Percentiles rank a stretch among this genome's conserved stretches.
Conservation (phyloP, 805 yeast species). For the Candida palmyrensis region DNA sequence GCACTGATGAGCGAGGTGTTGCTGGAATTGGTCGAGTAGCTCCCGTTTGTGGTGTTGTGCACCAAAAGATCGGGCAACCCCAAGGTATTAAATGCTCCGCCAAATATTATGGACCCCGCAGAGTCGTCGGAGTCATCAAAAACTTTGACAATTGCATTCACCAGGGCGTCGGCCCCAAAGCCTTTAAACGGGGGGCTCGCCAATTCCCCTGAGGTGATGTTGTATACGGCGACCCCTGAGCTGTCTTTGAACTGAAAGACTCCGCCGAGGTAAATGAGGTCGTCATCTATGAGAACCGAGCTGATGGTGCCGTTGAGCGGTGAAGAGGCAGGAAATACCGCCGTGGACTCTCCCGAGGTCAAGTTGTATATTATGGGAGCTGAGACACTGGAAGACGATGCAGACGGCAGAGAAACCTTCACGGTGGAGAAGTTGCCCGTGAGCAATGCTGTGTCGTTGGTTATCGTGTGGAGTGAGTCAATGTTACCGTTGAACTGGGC, state of each 20-base stretch:
- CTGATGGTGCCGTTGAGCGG: slow-evolving; percentile 25
- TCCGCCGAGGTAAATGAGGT: slow-evolving; percentile 77
- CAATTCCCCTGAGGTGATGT: slow-evolving; percentile 39
- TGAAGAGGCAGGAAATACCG: slow-evolving; percentile 14
- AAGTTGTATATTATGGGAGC: slow-evolving; percentile 34
- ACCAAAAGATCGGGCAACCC: slow-evolving; percentile 44
- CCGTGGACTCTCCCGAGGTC: slow-evolving; percentile 17
- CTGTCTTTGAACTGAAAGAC: slow-evolving; percentile 50
- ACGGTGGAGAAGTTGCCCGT: slow-evolving; percentile 33
- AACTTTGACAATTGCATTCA: slow-evolving; percentile 58
- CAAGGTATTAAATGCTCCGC: slow-evolving; percentile 67
- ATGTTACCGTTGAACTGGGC: slow-evolving; percentile 30
- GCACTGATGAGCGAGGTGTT: slow-evolving; percentile 43
- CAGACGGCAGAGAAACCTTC: slow-evolving; percentile 17
- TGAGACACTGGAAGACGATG: slow-evolving; percentile 14
- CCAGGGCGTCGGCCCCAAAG: slow-evolving; percentile 52
- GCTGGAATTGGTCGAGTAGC: slow-evolving; percentile 21
- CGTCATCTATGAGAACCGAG: slow-evolving; percentile 34
- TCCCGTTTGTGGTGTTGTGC: slow-evolving; percentile 26
- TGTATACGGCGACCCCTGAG: slow-evolving; percentile 61
- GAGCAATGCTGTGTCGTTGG: slow-evolving; percentile 24
- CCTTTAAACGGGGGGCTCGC: slow-evolving; percentile 67
- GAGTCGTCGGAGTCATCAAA: slow-evolving; percentile 21
- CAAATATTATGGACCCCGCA: slow-evolving; percentile 59
- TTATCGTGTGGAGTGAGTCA: slow-evolving; percentile 19